phyloP scores from a whole-genome alignment of 208 protist genomes.

The Leptomonas pyrrhocoris region DNA sequence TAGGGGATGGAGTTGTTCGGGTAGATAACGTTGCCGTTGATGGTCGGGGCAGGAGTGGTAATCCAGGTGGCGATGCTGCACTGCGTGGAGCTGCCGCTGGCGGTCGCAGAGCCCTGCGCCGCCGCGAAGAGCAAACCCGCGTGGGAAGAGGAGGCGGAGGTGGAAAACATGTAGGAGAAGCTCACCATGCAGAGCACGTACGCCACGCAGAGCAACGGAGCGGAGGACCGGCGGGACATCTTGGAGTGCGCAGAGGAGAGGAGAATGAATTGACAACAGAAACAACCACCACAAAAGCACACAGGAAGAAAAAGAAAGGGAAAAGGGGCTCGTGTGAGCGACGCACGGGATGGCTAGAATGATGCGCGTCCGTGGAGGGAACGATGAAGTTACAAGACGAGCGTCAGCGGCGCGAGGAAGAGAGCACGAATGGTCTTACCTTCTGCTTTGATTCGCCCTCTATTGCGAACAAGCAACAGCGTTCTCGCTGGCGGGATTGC shows the following conservation, averaged over 20 bases:
- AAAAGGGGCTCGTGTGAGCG: not conserved
- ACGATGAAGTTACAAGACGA: not conserved
- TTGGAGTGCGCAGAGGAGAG: not conserved
- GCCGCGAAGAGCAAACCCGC: not conserved
- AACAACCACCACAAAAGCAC: not conserved
- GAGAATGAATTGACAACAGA: too few relatives aligned
- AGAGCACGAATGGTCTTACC: too few relatives aligned
- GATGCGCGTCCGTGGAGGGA: not conserved
- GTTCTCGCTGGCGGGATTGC: too few relatives aligned
- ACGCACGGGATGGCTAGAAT: too few relatives aligned
- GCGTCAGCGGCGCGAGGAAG: too few relatives aligned
- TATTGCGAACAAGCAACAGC: too few relatives aligned
- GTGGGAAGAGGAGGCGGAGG: too few relatives aligned
- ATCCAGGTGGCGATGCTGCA: slow-evolving; percentile 19
- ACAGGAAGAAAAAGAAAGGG: not conserved
- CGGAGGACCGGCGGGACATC: not conserved
- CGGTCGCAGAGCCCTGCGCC: slow-evolving; percentile 27
- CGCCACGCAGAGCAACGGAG: not conserved
- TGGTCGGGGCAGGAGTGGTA: not conserved
- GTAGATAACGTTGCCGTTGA: slow-evolving; percentile 13
- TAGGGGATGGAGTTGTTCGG: slow-evolving; percentile 24
- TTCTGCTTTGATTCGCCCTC: too few relatives aligned
- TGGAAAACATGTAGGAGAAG: not conserved
- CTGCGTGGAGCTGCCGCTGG: not conserved
- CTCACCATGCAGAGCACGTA: slow-evolving; percentile 1